Base-by-base conservation (phyloP, 176 grass and related monocot species). In the Oryza longistaminata region DNA sequence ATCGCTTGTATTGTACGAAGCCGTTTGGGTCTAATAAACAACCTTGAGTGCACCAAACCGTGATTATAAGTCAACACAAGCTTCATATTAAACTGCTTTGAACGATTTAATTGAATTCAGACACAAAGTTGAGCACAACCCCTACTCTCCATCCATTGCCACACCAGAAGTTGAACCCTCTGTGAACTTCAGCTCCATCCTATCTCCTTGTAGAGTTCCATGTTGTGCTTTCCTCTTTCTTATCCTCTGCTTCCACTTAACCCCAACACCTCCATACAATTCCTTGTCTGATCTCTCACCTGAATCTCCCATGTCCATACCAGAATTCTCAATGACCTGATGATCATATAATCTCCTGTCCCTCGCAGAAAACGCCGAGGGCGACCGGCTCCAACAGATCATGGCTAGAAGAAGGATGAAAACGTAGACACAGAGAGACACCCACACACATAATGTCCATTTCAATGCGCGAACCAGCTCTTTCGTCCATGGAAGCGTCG, bases 381-480 rank as follows among this genome's bases (percentile, higher is more conserved):
- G 31, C 0, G 17, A 16, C 33, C 78, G 17, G 3, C 58, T 79
- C 13, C 74, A 82, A 46, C 67, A 82, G 46, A 83, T 31, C 2
- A 31, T 4, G 6, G 60, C 45, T 8, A 86, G 35, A 44, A 39
- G 13, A 37, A 81, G 4, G 2, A 86, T 73, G 10, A 16, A 11
- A 26, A 27, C 2, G 0, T 61, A 83, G 13, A 90, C 35, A 35
- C 14, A 78, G 14, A 35, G 46, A n/a, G 84, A 90, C 7, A 82
- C 21, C 88, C 88, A 90, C 1, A 90, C 79, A 1, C 34, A 86
- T 9, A 86, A 9, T 78, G 88, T 90, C 84, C 88, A 90, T 43
- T 74, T 86, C 60, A 78, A 62, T 0, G 68, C 7, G 10, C 61
- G 84, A 1, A 40, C 26, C 13, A 90, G 21, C 7, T 69, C 61